These are phyloP conservation scores for Botrytis aclada DNA, from an alignment of 2,329 filamentous ascomycete genomes.

Conservation along the genomic window DNA sequence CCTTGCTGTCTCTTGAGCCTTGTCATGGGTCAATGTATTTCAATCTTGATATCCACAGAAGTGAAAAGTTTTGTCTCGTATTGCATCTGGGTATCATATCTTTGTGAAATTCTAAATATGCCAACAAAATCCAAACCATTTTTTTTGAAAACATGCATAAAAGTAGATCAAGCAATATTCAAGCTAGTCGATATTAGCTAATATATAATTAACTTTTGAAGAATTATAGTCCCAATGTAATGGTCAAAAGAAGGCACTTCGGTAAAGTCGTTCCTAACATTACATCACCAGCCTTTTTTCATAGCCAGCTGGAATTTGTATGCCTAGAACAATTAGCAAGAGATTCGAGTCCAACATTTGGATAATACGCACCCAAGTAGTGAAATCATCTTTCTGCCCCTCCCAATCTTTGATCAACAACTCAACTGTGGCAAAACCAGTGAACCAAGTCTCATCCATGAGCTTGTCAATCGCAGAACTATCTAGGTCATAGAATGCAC, in stretches of 20 bases:
- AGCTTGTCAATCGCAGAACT: constrained; percentile 54
- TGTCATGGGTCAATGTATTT: not conserved
- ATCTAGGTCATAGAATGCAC: constrained; percentile 69
- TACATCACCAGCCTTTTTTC: constrained; percentile 27
- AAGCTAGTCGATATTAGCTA: not conserved
- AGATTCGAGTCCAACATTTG: not conserved
- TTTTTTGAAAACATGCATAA: not conserved
- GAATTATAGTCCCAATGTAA: not conserved
- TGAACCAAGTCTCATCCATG: constrained; percentile 58
- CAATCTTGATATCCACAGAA: not conserved
- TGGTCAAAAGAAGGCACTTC: not conserved
- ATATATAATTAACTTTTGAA: not conserved
- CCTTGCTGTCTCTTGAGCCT: not conserved
- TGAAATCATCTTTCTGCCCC: constrained; percentile 70
- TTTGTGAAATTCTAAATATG: not conserved
- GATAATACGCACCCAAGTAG: constrained; percentile 56
- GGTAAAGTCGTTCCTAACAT: too few relatives aligned
- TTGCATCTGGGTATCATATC: constrained; percentile 8
- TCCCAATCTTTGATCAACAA: constrained; percentile 60
- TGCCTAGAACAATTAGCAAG: constrained; percentile 27
- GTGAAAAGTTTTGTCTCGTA: not conserved
- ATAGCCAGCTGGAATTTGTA: constrained; percentile 34
- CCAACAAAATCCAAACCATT: not conserved
- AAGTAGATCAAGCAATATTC: not conserved
- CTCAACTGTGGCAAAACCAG: constrained; percentile 55